Evolutionary conservation across 2,329 filamentous ascomycete species (phyloP), one percentile per base, ranked within the genome.

Genomic region (Stagonosporopsis chrysanthemi): DNA sequence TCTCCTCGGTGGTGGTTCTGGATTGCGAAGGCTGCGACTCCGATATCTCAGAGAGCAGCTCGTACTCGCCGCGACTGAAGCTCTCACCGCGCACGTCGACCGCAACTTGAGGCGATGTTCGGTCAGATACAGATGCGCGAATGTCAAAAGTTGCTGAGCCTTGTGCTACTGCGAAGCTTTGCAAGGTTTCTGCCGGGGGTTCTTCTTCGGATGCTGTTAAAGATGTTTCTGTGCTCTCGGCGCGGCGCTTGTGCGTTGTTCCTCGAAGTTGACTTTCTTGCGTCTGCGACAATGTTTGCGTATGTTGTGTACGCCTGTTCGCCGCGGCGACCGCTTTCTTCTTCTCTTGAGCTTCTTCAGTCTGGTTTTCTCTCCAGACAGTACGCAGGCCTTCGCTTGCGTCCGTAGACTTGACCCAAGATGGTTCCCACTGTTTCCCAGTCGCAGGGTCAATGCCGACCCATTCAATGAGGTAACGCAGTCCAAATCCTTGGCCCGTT

Each of bases 381-480:
- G 62, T 61, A 2, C 79, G 61, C 6, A 77, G 68, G n/a, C 56
- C 43, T n/a, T 68, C 56, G 49, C 73, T 80, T 2, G 72, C 68
- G 60, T 66, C 57, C 7, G 48, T 47, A 38, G 78, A 77, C 0
- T 72, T 76, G 47, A 80, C 84, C 86, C 86, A 88, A 44, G 75
- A 82, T 9, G 80, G 81, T 3, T 72, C 53, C 66, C 81, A 87
- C 1, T 61, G 57, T 58, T 80, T 68, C 17, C 82, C 83, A 36
- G 83, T 84, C 2, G 63, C 58, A n/a, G 78, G 73, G 65, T 86
- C 74, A 48, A 48, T 50, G 56, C 82, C 80, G 44, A 78, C 80
- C 86, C 86, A 88, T 65, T 86, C 81, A 50, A 88, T 80, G 3
- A 78, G 68, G 62, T 86, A 88, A n/a, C 64, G 42, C 4, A 58